Evolutionary conservation across 73 alveolate genomes (phyloP).

Genomic region (Paramecium bursaria): DNA sequence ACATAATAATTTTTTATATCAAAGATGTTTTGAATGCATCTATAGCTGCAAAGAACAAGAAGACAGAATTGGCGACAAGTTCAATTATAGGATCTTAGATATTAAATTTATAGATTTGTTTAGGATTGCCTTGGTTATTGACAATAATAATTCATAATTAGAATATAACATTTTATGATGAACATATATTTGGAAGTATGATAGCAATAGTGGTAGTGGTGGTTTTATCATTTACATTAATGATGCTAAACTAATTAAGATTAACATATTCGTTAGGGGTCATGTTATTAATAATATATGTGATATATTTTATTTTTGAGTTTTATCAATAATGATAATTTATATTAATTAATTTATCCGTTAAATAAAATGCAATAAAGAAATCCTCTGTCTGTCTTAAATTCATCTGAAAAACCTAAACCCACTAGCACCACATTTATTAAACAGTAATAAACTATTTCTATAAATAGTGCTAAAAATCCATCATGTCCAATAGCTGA

Average conservation of each 20-base stretch:
- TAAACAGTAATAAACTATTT: too few relatives aligned
- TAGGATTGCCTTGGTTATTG: constrained; percentile 46
- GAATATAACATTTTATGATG: constrained; percentile 55
- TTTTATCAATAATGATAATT: constrained; percentile 34
- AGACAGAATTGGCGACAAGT: constrained; percentile 49
- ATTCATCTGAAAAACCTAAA: too few relatives aligned
- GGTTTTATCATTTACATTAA: not conserved
- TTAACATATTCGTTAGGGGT: constrained; percentile 14
- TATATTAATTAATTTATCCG: too few relatives aligned
- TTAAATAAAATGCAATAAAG: too few relatives aligned
- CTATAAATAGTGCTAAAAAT: too few relatives aligned
- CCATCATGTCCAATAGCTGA: too few relatives aligned
- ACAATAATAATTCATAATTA: constrained; percentile 15
- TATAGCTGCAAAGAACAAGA: constrained; percentile 31
- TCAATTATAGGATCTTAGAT: constrained; percentile 16
- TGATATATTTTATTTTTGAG: constrained; percentile 45
- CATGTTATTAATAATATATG: constrained; percentile 4
- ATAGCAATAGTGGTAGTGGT: constrained; percentile 43
- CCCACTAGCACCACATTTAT: too few relatives aligned
- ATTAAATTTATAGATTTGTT: constrained; percentile 37
- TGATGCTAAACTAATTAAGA: constrained; percentile 26
- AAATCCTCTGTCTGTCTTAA: too few relatives aligned
- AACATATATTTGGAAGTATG: constrained; percentile 39
- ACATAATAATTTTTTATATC: not conserved
- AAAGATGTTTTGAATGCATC: constrained; percentile 42